Conservation (phyloP, 2,329 filamentous ascomycete genomes). For the Emmonsia crescens region DNA sequence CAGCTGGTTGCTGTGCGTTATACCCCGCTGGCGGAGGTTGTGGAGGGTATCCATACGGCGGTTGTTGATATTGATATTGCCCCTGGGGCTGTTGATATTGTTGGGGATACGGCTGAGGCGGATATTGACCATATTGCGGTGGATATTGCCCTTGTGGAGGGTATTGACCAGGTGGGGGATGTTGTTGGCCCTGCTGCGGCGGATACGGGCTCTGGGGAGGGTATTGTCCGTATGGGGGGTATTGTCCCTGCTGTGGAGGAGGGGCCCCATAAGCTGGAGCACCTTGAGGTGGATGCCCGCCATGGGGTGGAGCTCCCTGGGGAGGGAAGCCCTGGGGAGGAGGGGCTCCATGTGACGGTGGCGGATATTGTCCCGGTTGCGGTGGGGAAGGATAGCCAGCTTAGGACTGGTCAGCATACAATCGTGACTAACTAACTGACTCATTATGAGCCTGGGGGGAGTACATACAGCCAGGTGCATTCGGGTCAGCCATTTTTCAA, state of each 20-base stretch:
- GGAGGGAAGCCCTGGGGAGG: neutral
- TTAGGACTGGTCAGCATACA: neutral
- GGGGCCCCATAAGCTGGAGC: neutral
- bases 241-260: neutral
- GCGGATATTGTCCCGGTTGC: conserved; percentile 1
- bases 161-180: conserved; percentile 11
- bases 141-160: conserved; percentile 6
- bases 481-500: neutral
- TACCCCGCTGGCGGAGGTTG: conserved; percentile 5
- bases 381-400: neutral
- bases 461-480: neutral
- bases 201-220: conserved; percentile 5
- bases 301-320: neutral
- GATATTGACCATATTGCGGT: conserved; percentile 1
- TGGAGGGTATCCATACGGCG: conserved; percentile 9
- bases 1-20: conserved; percentile 1
- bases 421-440: neutral
- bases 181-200: conserved; percentile 8
- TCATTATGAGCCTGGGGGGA: neutral
- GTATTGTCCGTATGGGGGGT: neutral
- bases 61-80: conserved; percentile 8
- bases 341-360: neutral
- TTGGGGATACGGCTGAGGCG: conserved; percentile 3
- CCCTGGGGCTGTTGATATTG: conserved; percentile 5
- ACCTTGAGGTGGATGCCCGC: neutral